Percentiles rank a stretch among this genome's conserved stretches.
phyloP scores from a whole-genome alignment of 164 flowering plant species.

The Piper longum region DNA sequence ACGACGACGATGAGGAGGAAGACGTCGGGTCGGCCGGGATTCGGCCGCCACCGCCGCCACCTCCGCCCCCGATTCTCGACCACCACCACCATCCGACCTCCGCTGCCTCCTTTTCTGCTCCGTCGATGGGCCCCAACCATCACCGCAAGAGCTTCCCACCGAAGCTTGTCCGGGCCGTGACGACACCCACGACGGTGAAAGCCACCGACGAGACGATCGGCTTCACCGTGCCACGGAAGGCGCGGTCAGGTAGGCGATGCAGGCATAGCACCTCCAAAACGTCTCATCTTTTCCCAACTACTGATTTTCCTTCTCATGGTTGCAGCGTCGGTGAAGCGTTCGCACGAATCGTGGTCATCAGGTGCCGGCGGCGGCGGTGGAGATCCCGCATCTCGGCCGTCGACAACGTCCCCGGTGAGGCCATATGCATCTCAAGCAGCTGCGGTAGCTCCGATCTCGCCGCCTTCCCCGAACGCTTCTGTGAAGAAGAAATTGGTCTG shows the following conservation, averaged over 20 bases:
- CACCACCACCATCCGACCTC: not conserved
- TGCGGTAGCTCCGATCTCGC: constrained; percentile 37
- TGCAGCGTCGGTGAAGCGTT: constrained; percentile 78
- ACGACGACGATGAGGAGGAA: constrained; percentile 70
- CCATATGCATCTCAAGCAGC: constrained; percentile 18
- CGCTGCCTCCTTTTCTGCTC: constrained; percentile 9
- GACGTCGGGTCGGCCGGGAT: constrained; percentile 33
- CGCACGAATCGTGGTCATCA: constrained; percentile 62
- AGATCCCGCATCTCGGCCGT: constrained; percentile 50
- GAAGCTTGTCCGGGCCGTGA: constrained; percentile 32
- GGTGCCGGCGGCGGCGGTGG: constrained; percentile 22
- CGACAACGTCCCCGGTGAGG: constrained; percentile 74
- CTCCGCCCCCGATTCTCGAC: constrained; percentile 2
- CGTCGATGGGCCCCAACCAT: constrained; percentile 13
- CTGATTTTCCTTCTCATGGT: constrained; percentile 1
- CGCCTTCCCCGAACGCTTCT: constrained; percentile 53
- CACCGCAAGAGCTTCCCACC: constrained; percentile 54
- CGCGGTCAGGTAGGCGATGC: constrained; percentile 40
- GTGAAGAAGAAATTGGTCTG: constrained; percentile 54
- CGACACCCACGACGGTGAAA: constrained; percentile 22
- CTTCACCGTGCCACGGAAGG: constrained; percentile 82
- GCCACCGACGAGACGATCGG: constrained; percentile 88
- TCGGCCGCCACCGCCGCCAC: constrained; percentile 41
- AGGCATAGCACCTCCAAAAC: too few species aligned
- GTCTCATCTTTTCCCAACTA: not conserved